Conservation (phyloP, 306 rosid genomes). For the Hippophae rhamnoides region DNA sequence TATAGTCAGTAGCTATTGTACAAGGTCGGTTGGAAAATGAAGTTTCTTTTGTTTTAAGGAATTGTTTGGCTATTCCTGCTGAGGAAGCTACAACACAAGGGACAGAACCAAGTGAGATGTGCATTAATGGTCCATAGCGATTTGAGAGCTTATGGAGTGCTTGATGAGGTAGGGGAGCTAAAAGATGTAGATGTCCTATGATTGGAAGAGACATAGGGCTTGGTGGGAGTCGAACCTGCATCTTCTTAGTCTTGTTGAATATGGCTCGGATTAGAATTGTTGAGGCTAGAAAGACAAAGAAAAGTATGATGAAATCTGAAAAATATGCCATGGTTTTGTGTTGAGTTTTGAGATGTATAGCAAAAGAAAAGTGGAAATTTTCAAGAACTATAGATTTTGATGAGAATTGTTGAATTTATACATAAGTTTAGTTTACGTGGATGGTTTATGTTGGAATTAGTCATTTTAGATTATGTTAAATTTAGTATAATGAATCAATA, state of each 20-base stretch:
- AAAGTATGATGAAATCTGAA: conserved; percentile 17
- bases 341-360: too few species aligned
- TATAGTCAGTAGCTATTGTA: conserved; percentile 32
- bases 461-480: too few species aligned
- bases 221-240: conserved; percentile 27
- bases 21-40: conserved; percentile 41
- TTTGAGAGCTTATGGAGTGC: conserved; percentile 43
- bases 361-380: too few species aligned
- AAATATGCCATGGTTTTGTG: conserved; percentile 23
- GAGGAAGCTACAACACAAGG: conserved; percentile 55
- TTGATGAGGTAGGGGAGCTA: conserved; percentile 42
- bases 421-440: too few species aligned
- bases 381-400: too few species aligned
- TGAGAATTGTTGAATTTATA: too few species aligned
- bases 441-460: too few species aligned
- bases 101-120: conserved; percentile 44
- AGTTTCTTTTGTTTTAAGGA: conserved; percentile 52
- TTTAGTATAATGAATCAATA: too few species aligned
- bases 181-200: conserved; percentile 57
- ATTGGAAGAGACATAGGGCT: conserved; percentile 46
- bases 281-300: conserved; percentile 24
- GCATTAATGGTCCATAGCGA: conserved; percentile 48
- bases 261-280: conserved; percentile 22
- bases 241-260: conserved; percentile 19
- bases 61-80: conserved; percentile 40